Percentiles rank a stretch among this genome's conserved stretches.
Evolutionary conservation across 2,329 filamentous ascomycete genomes (phyloP).

Genomic region (Furcasterigmium sp.): DNA sequence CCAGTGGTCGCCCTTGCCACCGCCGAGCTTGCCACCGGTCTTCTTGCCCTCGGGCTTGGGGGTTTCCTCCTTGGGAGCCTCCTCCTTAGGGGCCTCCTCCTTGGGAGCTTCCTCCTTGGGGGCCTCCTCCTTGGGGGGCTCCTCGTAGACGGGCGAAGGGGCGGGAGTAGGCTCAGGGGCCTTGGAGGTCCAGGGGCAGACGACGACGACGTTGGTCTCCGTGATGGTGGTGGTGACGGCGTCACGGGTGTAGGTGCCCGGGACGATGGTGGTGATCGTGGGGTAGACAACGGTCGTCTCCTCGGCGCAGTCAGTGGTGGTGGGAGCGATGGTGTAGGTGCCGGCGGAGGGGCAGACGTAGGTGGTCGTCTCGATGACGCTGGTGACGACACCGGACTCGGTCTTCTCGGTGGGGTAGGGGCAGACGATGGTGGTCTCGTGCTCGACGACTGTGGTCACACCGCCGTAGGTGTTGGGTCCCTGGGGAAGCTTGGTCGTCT

Average conservation of each 20-base stretch:
- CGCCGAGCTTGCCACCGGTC: conserved; percentile 27
- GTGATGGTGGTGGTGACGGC: conserved; percentile 63
- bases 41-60: conserved; percentile 14
- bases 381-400: conserved; percentile 54
- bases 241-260: conserved; percentile 69
- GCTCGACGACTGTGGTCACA: conserved; percentile 65
- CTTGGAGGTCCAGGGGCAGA: conserved; percentile 60
- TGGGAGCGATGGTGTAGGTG: conserved; percentile 70
- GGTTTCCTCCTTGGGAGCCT: conserved; percentile 12
- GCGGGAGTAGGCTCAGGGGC: conserved; percentile 19
- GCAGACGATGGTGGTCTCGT: conserved; percentile 63
- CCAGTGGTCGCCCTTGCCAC: conserved; percentile 50
- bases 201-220: conserved; percentile 61
- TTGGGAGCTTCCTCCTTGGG: conserved; percentile 16
- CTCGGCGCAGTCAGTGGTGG: conserved; percentile 52
- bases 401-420: conserved; percentile 63
- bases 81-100: conserved; percentile 14
- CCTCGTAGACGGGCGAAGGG: conserved; percentile 15
- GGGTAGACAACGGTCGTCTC: conserved; percentile 59
- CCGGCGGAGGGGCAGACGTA: conserved; percentile 69
- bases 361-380: conserved; percentile 62
- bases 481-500: conserved; percentile 54
- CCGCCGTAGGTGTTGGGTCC: conserved; percentile 68
- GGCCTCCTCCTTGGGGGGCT: conserved; percentile 14
- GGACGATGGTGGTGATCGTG: conserved; percentile 56